Conservation (phyloP, 345 rosid species). For the Pseudoturritis turrita region DNA sequence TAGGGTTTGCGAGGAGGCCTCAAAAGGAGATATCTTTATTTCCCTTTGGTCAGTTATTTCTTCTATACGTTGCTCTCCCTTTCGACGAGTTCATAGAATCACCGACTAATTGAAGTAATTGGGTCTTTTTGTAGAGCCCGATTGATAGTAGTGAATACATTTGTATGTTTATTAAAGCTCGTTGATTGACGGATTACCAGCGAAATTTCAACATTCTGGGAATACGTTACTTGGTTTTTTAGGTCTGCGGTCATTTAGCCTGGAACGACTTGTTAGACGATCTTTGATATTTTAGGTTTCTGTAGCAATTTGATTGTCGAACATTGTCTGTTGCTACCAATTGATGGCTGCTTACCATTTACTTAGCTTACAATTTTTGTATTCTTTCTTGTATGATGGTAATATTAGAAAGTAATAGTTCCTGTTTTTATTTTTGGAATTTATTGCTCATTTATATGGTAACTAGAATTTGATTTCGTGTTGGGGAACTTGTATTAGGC, state of each 20-base stretch:
- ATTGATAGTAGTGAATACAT: not conserved
- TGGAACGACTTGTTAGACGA: not conserved
- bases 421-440: not conserved
- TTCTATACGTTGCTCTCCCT: not conserved
- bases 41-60: constrained; percentile 14
- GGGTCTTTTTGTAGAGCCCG: not conserved
- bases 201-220: not conserved
- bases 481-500: not conserved
- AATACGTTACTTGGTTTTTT: not conserved
- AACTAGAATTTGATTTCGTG: not conserved
- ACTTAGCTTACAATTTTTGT: not conserved
- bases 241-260: not conserved
- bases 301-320: not conserved
- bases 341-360: not conserved
- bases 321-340: not conserved
- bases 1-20: constrained; percentile 24
- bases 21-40: not conserved
- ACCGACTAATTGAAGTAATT: not conserved
- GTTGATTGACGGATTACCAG: not conserved
- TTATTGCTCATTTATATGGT: not conserved
- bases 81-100: not conserved
- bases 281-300: not conserved
- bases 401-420: constrained; percentile 8
- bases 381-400: not conserved
- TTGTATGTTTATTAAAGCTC: not conserved